Evolutionary conservation across 768 basidiomycete species (phyloP).

Genomic region (Chalciporus sphaerocephalus): DNA sequence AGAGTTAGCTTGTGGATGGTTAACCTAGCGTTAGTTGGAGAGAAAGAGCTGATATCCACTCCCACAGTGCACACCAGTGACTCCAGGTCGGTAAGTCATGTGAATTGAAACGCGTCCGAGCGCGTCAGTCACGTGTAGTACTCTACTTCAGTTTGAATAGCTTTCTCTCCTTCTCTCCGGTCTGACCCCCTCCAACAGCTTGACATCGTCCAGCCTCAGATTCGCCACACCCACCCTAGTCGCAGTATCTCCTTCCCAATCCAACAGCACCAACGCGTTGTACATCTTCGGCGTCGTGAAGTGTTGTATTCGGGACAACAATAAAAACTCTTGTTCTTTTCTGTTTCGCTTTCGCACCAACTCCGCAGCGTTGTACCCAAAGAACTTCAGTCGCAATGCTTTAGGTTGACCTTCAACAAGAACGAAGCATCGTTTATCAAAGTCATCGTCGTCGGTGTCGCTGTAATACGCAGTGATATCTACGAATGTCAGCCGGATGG

Average conservation of each 20-base stretch:
- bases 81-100: no score
- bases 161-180: not conserved
- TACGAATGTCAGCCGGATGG: not conserved
- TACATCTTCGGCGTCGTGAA: not conserved
- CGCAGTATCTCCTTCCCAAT: conserved; percentile 2
- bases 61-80: no score
- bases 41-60: not conserved
- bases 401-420: not conserved
- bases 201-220: not conserved
- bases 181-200: not conserved
- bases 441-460: conserved; percentile 1
- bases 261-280: conserved; percentile 5
- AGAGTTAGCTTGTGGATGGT: not conserved
- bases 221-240: conserved; percentile 1
- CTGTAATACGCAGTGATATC: not conserved
- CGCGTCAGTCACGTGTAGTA: not conserved
- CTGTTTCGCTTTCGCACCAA: not conserved
- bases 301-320: not conserved
- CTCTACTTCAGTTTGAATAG: conserved; percentile 2
- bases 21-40: not conserved
- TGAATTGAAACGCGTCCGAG: not conserved
- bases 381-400: not conserved
- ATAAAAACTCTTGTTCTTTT: conserved; percentile 1
- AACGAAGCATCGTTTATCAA: not conserved
- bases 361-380: not conserved